Conservation (phyloP, 306 rosid species). For the Dalbergia cultrata region DNA sequence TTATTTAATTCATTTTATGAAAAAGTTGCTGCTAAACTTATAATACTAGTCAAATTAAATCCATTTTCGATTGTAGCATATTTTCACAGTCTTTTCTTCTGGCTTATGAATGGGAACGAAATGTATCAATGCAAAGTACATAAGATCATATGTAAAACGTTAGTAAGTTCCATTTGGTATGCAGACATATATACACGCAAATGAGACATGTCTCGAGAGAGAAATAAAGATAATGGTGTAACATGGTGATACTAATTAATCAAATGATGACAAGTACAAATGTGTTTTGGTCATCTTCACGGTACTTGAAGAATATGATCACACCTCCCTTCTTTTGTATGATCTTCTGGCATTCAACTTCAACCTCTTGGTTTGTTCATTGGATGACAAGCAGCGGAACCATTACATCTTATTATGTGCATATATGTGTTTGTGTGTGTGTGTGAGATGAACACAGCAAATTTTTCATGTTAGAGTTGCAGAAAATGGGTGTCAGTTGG, state of each 20-base stretch:
- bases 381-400: background rate
- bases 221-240: background rate
- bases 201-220: background rate
- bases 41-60: background rate
- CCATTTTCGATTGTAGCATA: background rate
- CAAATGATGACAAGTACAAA: background rate
- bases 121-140: background rate
- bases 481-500: constrained; percentile 69
- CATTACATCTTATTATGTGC: background rate
- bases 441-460: constrained; percentile 60
- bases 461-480: constrained; percentile 71
- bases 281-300: too few species aligned
- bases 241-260: background rate
- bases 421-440: constrained; percentile 62
- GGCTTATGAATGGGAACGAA: background rate
- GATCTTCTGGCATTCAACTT: too few species aligned
- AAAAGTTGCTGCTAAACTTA: background rate
- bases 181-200: background rate
- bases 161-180: background rate
- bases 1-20: background rate
- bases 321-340: too few species aligned
- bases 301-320: too few species aligned
- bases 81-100: background rate
- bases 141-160: background rate
- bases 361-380: too few species aligned